Percentiles rank a stretch among this genome's conserved stretches.
These are phyloP conservation scores for Stentor coeruleus DNA, from an alignment of 73 alveolate genomes.

Conservation along the genomic window DNA sequence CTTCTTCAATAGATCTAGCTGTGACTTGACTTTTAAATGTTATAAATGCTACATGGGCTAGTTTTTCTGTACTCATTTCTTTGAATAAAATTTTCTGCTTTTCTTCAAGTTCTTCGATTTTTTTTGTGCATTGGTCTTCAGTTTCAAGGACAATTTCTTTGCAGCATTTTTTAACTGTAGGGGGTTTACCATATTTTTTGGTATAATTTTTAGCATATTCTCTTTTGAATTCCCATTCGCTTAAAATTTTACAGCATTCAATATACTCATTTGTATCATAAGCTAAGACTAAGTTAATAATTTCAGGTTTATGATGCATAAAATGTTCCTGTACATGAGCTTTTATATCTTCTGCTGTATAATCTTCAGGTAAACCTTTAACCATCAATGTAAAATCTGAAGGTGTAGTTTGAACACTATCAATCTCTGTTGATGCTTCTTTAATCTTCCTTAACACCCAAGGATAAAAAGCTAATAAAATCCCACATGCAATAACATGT, in stretches of 20 bases:
- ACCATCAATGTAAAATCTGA: slow-evolving; percentile 6
- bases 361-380: background rate
- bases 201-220: background rate
- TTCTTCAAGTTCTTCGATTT: background rate
- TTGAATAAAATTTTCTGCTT: background rate
- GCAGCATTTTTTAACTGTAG: background rate
- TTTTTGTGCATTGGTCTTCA: background rate
- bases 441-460: background rate
- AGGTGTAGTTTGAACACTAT: background rate
- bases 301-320: background rate
- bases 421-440: background rate
- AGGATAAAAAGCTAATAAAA: background rate
- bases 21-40: background rate
- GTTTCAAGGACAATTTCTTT: background rate
- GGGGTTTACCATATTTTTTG: background rate
- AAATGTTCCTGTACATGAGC: background rate
- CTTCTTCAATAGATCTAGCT: background rate
- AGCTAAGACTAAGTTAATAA: background rate
- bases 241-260: background rate
- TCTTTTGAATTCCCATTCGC: background rate
- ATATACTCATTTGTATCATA: background rate
- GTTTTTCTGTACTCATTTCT: background rate
- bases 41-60: background rate
- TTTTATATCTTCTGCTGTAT: background rate
- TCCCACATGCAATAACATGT: background rate